Percentiles rank a stretch among this genome's conserved stretches.
These are phyloP conservation scores for Butyriboletus loyo DNA, from an alignment of 768 basidiomycete species.

Conservation along the genomic window DNA sequence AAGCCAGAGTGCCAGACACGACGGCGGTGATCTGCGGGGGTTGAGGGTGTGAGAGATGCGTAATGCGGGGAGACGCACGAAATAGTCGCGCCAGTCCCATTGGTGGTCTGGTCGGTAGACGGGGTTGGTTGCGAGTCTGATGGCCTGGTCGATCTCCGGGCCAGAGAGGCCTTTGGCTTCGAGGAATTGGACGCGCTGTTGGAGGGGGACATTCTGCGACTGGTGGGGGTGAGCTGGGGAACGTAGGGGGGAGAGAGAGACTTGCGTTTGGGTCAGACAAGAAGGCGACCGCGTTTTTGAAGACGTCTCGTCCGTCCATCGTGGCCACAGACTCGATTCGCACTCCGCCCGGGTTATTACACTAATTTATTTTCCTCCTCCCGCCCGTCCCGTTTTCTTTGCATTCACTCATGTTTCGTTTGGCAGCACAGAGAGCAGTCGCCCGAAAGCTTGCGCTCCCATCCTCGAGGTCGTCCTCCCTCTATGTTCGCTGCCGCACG, in stretches of 20 bases:
- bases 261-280: conserved; percentile 79
- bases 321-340: conserved; percentile 8
- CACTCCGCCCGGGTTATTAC: conserved; percentile 25
- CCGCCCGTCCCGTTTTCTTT: neutral
- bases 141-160: conserved; percentile 81
- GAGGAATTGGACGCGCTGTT: conserved; percentile 90
- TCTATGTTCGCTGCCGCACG: conserved; percentile 14
- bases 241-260: neutral
- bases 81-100: conserved; percentile 98
- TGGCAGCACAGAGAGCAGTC: conserved; percentile 23
- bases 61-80: conserved; percentile 52
- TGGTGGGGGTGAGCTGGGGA: conserved; percentile 31
- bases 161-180: conserved; percentile 87
- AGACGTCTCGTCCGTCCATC: conserved; percentile 65
- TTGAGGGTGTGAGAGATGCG: conserved; percentile 10
- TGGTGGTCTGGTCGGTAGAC: conserved; percentile 37
- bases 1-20: conserved; percentile 81
- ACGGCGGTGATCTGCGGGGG: conserved; percentile 80
- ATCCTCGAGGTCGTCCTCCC: neutral
- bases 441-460: neutral
- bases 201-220: conserved; percentile 74
- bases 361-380: neutral
- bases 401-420: conserved; percentile 29
- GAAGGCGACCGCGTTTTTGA: conserved; percentile 82
- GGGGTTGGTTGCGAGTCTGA: conserved; percentile 55